These are phyloP conservation scores for Cymbopogon citratus DNA, from an alignment of 176 grass and related monocot species.

Conservation along the genomic window DNA sequence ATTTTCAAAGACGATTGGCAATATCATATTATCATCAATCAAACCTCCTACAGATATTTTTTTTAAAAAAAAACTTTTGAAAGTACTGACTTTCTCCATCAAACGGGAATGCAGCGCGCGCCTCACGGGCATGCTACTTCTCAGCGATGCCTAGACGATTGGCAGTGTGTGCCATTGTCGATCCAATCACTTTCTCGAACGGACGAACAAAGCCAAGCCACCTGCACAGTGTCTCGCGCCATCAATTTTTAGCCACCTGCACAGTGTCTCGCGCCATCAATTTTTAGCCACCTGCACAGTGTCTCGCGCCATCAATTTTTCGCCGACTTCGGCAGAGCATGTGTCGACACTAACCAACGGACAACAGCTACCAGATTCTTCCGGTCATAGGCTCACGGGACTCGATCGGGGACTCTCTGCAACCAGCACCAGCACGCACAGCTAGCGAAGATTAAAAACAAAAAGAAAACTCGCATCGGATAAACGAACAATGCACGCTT, in stretches of 20 bases:
- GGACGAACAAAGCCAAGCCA: neutral
- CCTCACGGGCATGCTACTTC: too few relatives aligned
- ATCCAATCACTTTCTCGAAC: neutral
- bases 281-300: neutral
- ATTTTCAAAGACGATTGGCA: too few relatives aligned
- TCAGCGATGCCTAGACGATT: too few relatives aligned
- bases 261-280: neutral
- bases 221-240: neutral
- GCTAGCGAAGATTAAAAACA: neutral
- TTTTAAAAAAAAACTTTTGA: too few relatives aligned
- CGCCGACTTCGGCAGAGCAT: neutral
- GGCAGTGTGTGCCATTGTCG: too few relatives aligned
- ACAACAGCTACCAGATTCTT: conserved; percentile 33
- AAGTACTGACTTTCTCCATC: too few relatives aligned
- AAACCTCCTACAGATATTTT: too few relatives aligned
- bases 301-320: neutral
- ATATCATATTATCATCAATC: too few relatives aligned
- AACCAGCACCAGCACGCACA: neutral
- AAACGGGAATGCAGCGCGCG: too few relatives aligned
- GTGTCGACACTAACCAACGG: neutral
- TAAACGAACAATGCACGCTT: neutral
- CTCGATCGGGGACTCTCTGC: neutral
- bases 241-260: conserved; percentile 2
- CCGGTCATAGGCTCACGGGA: conserved; percentile 30
- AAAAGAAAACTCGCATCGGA: neutral